Evolutionary conservation across 441 rosid species (phyloP), one percentile per base, ranked within the genome.

Genomic region (Aquilaria agallochum): DNA sequence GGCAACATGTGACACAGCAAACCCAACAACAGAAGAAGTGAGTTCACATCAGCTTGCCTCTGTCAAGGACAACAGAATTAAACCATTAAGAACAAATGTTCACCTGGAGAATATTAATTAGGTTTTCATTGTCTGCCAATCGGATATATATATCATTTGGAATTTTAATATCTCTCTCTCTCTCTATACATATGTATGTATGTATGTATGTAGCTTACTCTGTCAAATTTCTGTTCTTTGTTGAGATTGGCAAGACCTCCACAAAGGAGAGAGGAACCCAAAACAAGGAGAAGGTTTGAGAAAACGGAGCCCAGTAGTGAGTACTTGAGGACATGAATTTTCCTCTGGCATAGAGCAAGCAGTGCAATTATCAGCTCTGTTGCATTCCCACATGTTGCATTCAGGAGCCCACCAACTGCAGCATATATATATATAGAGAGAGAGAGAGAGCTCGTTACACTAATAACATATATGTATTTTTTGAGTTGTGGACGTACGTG

Each of bases 261-360:
- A 45, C 80, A 86, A 53, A 86, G 73, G 63, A 86, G 89, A 13
- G 89, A 79, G 11, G 76, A 55, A 20, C 92, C 92, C 4, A 86
- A 85, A 61, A 86, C 92, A 58, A 86, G 85, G n/a, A 86, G 85
- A n/a, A 86, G 89, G 65, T 86, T 86, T 2, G 89, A 86, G 50
- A 83, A 78, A 54, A 86, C 68, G 36, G 89, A 86, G 46, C 92
- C 92, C 73, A 86, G 51, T 0, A 86, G 79, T 5, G 87, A 83
- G 55, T 81, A 78, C 63, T 80, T 85, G 36, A 85, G 73, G 45
- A 83, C 86, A 27, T 69, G 68, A 30, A 83, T 80, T 68, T 85
- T 85, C 68, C 65, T 68, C 56, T 64, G 68, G 60, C 64, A 68
- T 9, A 85, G 84, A 30, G 88, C 90, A 52, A 85, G 60, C 40